These are phyloP conservation scores for Cucurbita maxima DNA, from an alignment of 306 rosid genomes.

Conservation along the genomic window DNA sequence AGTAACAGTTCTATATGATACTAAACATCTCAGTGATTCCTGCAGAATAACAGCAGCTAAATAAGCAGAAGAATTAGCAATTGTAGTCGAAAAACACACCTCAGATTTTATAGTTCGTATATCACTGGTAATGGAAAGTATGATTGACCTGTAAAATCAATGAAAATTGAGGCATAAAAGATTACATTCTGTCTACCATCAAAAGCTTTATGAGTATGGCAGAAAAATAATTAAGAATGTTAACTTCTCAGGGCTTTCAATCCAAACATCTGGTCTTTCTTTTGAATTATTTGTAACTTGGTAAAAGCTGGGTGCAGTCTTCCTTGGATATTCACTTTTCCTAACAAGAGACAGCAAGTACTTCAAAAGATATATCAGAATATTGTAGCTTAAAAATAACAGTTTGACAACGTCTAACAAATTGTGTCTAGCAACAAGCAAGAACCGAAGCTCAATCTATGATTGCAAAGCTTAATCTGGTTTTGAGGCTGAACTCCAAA, in stretches of 20 bases:
- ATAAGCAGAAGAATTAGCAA: not conserved
- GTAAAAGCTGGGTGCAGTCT: slow-evolving; percentile 75
- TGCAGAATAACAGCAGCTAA: not conserved
- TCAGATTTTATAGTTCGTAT: slow-evolving; percentile 82
- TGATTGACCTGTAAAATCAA: slow-evolving; percentile 31
- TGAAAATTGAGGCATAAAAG: not conserved
- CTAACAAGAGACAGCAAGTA: slow-evolving; percentile 21
- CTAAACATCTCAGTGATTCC: not conserved
- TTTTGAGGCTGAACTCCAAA: not conserved
- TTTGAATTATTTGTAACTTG: slow-evolving; percentile 85
- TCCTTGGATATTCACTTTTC: slow-evolving; percentile 72
- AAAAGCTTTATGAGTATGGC: not conserved
- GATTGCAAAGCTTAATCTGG: not conserved
- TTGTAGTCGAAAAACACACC: slow-evolving; percentile 32
- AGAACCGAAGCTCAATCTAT: not conserved
- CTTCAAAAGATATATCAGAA: slow-evolving; percentile 1
- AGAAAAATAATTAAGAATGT: slow-evolving; percentile 6
- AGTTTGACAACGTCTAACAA: not conserved
- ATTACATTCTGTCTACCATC: not conserved
- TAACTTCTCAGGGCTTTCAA: slow-evolving; percentile 91
- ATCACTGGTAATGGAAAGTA: slow-evolving; percentile 75
- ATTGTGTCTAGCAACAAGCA: not conserved
- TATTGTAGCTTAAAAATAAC: not conserved
- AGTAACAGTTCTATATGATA: slow-evolving; percentile 3
- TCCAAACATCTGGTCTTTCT: slow-evolving; percentile 95